Evolutionary conservation across 164 flowering plant species (phyloP).

Genomic region (Annona cherimola): DNA sequence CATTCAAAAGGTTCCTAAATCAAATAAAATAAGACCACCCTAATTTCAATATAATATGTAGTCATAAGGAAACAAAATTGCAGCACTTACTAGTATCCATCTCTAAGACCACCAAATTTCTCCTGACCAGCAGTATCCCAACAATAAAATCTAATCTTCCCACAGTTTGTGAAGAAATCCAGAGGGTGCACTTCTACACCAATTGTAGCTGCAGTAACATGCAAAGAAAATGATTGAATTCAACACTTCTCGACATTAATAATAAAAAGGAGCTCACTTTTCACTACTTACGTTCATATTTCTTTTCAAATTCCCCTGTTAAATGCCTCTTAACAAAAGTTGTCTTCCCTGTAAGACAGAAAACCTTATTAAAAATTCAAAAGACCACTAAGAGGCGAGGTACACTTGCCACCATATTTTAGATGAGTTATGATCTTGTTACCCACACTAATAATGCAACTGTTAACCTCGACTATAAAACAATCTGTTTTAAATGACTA

Average conservation of each 20-base stretch:
- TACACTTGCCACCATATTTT: too few relatives aligned
- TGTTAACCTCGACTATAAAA: too few relatives aligned
- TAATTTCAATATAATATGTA: not conserved
- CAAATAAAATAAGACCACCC: not conserved
- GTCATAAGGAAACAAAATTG: too few relatives aligned
- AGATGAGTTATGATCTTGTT: too few relatives aligned
- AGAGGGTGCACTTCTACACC: slow-evolving; percentile 22
- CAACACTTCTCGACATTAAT: not conserved
- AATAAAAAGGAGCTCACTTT: not conserved
- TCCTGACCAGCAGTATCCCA: slow-evolving; percentile 24
- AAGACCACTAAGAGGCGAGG: too few relatives aligned
- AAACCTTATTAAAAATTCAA: too few relatives aligned
- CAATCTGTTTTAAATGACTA: too few relatives aligned
- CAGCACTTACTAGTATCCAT: slow-evolving; percentile 18
- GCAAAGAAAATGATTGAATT: not conserved
- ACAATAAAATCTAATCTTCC: slow-evolving; percentile 19
- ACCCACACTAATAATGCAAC: too few relatives aligned
- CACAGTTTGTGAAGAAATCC: slow-evolving; percentile 19
- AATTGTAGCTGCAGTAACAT: slow-evolving; percentile 14
- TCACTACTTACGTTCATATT: slow-evolving; percentile 16
- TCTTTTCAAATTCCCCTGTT: slow-evolving; percentile 20
- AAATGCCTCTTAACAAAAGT: slow-evolving; percentile 21
- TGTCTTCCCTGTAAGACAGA: slow-evolving; percentile 12
- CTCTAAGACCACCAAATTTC: slow-evolving; percentile 22
- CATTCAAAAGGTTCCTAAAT: not conserved